phyloP scores from a whole-genome alignment of 2,329 filamentous ascomycete genomes.

The Metarhizium robertsii region DNA sequence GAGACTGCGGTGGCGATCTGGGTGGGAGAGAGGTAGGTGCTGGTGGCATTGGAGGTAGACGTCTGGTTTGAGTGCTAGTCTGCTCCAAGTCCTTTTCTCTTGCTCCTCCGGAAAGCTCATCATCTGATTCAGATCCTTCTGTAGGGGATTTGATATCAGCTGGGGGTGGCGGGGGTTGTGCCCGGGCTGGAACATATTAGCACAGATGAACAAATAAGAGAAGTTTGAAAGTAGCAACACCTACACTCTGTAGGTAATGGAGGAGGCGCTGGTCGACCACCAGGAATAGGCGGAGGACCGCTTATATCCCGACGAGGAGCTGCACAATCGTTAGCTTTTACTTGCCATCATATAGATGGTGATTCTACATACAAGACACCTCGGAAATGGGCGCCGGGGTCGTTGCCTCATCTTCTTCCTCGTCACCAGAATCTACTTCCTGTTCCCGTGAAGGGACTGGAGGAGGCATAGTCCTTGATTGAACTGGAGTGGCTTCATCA shows the following conservation, averaged over 20 bases:
- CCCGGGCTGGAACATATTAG: slow-evolving; percentile 44
- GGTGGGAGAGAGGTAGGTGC: slow-evolving; percentile 18
- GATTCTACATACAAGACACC: slow-evolving; percentile 9
- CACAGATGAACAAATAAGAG: neutral
- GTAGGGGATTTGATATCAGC: slow-evolving; percentile 54
- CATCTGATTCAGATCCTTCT: slow-evolving; percentile 78
- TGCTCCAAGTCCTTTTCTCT: slow-evolving; percentile 28
- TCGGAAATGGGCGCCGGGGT: slow-evolving; percentile 22
- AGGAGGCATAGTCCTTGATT: slow-evolving; percentile 18
- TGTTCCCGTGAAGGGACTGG: slow-evolving; percentile 17
- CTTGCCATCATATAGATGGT: neutral
- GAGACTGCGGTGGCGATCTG: slow-evolving; percentile 26
- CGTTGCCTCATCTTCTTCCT: slow-evolving; percentile 25
- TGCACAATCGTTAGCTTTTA: slow-evolving; percentile 20
- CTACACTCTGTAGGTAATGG: slow-evolving; percentile 53
- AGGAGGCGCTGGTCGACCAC: slow-evolving; percentile 44
- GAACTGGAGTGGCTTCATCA: slow-evolving; percentile 5
- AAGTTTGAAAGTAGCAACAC: slow-evolving; percentile 14
- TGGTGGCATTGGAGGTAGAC: slow-evolving; percentile 34
- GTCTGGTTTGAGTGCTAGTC: slow-evolving; percentile 22
- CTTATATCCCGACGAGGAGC: slow-evolving; percentile 22
- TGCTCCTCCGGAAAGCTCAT: slow-evolving; percentile 61
- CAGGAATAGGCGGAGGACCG: slow-evolving; percentile 37
- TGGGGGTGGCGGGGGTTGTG: slow-evolving; percentile 44
- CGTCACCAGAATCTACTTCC: slow-evolving; percentile 20